These are phyloP conservation scores for Candida dubliniensis DNA, from an alignment of 1,139 yeast species.

Conservation along the genomic window DNA sequence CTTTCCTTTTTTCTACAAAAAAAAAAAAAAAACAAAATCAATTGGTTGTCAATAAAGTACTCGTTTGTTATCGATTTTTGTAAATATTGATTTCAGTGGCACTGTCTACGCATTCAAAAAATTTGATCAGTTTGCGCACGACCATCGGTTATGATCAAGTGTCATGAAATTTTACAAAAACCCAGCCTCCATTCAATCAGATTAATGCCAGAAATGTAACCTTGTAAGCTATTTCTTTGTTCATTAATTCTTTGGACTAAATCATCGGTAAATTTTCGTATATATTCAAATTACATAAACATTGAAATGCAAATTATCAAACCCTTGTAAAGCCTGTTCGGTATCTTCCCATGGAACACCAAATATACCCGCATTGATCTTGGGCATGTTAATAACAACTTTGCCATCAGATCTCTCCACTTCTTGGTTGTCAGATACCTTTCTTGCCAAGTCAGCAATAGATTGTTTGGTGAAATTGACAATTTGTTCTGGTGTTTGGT, in stretches of 20 bases:
- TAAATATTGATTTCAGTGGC: slow-evolving; percentile 4
- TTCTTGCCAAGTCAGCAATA: slow-evolving; percentile 42
- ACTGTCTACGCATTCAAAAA: neutral
- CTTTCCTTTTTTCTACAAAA: neutral
- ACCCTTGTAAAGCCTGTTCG: slow-evolving; percentile 43
- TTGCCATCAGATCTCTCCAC: slow-evolving; percentile 14
- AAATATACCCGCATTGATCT: slow-evolving; percentile 78
- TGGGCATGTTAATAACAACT: slow-evolving; percentile 59
- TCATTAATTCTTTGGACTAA: too few species aligned
- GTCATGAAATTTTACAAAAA: too few species aligned
- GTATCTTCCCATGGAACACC: slow-evolving; percentile 77
- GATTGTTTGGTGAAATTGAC: slow-evolving; percentile 50
- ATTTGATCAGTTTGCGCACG: slow-evolving; percentile 2
- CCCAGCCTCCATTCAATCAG: too few species aligned
- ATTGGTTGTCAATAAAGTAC: neutral
- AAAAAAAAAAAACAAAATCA: neutral
- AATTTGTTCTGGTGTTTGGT: slow-evolving; percentile 36
- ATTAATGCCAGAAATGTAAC: neutral
- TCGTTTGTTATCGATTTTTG: slow-evolving; percentile 5
- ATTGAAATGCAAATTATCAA: slow-evolving; percentile 30
- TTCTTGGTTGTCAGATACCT: slow-evolving; percentile 14
- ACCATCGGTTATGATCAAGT: neutral
- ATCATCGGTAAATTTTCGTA: too few species aligned
- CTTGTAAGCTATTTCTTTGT: too few species aligned
- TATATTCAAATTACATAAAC: slow-evolving; percentile 37